Evolutionary conservation across 495 filamentous ascomycete genomes (phyloP).

Genomic region (Apodospora peruviana): DNA sequence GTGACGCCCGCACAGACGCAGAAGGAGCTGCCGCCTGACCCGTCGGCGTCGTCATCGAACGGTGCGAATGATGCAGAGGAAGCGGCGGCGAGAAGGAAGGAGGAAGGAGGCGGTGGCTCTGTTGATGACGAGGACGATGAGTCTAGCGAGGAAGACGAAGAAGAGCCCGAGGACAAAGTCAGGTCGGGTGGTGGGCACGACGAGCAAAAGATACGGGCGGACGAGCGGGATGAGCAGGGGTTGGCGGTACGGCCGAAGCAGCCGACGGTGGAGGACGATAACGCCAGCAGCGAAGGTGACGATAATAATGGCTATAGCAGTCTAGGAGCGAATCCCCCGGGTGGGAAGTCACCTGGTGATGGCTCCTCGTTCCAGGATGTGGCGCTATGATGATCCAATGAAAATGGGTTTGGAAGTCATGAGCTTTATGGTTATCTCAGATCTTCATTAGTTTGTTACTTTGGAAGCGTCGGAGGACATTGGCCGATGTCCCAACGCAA

Average conservation of each 20-base stretch:
- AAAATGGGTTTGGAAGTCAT: too few relatives aligned
- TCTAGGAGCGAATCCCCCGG: too few relatives aligned
- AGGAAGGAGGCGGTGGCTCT: conserved; percentile 16
- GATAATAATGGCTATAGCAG: conserved; percentile 8
- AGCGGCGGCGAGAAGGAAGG: conserved; percentile 15
- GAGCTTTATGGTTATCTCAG: too few relatives aligned
- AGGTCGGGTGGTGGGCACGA: too few relatives aligned
- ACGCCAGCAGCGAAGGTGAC: conserved; percentile 24
- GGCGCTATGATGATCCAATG: conserved; percentile 31
- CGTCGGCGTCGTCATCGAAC: conserved; percentile 9
- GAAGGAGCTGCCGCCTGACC: conserved; percentile 33
- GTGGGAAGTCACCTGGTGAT: conserved; percentile 35
- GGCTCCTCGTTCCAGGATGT: conserved; percentile 51
- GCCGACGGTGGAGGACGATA: conserved; percentile 27
- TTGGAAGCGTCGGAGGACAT: too few relatives aligned
- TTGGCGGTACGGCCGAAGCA: conserved; percentile 37
- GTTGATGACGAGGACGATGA: conserved; percentile 18
- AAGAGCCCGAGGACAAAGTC: conserved; percentile 24
- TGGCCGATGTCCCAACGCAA: too few relatives aligned
- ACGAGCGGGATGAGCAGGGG: conserved; percentile 48
- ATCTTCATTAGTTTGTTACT: too few relatives aligned
- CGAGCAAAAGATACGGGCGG: conserved; percentile 52
- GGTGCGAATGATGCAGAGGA: background rate
- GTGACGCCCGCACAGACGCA: conserved; percentile 16
- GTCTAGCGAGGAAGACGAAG: conserved; percentile 30